These are phyloP conservation scores for Dothistroma pini DNA, from an alignment of 2,329 filamentous ascomycete species.

Conservation along the genomic window DNA sequence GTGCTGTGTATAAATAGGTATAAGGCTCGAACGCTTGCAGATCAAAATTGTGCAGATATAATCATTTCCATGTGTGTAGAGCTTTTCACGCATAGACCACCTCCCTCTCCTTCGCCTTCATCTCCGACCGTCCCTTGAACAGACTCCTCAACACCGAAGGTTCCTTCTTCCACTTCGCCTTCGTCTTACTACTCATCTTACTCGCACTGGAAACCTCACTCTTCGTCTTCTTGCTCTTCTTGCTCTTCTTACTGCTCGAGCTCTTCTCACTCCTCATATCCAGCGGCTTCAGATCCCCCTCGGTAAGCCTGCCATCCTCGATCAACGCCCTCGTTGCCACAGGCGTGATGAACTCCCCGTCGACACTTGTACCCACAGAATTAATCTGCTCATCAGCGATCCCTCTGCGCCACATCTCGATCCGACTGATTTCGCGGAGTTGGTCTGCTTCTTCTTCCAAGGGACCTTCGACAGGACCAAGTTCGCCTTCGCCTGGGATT, in stretches of 20 bases:
- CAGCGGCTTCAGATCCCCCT: slow-evolving; percentile 41
- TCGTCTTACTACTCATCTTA: slow-evolving; percentile 23
- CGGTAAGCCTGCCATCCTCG: slow-evolving; percentile 45
- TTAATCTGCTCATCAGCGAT: slow-evolving; percentile 56
- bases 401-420: slow-evolving; percentile 62
- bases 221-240: slow-evolving; percentile 22
- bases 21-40: not conserved
- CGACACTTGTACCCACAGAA: slow-evolving; percentile 58
- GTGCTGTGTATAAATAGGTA: not conserved
- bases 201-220: slow-evolving; percentile 22
- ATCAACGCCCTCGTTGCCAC: slow-evolving; percentile 47
- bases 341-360: slow-evolving; percentile 63
- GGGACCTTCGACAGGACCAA: slow-evolving; percentile 14
- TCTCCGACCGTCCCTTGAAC: slow-evolving; percentile 32
- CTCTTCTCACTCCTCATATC: slow-evolving; percentile 33
- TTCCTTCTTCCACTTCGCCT: slow-evolving; percentile 39
- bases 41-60: not conserved
- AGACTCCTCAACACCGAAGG: slow-evolving; percentile 41
- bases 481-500: slow-evolving; percentile 18
- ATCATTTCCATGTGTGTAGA: not conserved
- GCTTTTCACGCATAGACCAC: slow-evolving; percentile 4
- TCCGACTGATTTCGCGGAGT: slow-evolving; percentile 54
- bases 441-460: slow-evolving; percentile 51
- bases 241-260: slow-evolving; percentile 36
- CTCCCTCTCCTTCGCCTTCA: slow-evolving; percentile 10